phyloP scores from a whole-genome alignment of 352 stramenopile genomes.

The Phytophthora litchii region DNA sequence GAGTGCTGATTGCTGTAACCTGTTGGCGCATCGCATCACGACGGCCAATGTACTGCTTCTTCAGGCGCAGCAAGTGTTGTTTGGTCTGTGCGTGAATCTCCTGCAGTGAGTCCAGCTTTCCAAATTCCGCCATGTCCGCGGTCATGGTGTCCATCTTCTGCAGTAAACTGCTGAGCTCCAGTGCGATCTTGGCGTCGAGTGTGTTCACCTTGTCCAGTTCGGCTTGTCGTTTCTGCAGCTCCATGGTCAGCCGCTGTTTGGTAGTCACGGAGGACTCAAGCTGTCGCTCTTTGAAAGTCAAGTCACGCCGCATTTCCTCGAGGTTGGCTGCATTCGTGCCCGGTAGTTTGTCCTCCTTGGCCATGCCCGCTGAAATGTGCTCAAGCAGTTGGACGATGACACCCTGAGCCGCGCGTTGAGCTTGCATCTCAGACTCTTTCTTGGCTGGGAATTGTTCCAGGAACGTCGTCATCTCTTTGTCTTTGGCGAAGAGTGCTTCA shows the following conservation, averaged over 20 bases:
- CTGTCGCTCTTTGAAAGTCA: conserved; percentile 93
- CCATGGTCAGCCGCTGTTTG: conserved; percentile 84
- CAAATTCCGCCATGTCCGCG: conserved; percentile 88
- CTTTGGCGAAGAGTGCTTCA: conserved; percentile 87
- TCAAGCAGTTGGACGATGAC: conserved; percentile 92
- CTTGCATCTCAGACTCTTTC: conserved; percentile 64
- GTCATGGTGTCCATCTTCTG: conserved; percentile 90
- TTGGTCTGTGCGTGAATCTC: conserved; percentile 83
- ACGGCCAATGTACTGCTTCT: conserved; percentile 86
- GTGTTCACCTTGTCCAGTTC: conserved; percentile 93
- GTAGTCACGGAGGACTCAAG: conserved; percentile 91
- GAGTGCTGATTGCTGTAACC: conserved; percentile 57
- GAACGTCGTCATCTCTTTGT: conserved; percentile 93
- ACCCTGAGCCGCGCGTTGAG: conserved; percentile 60
- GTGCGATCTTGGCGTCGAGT: conserved; percentile 86
- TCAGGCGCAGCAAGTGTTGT: conserved; percentile 67
- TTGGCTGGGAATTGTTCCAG: conserved; percentile 84
- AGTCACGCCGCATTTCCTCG: conserved; percentile 89
- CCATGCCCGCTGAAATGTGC: conserved; percentile 82
- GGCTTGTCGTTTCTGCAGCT: conserved; percentile 86
- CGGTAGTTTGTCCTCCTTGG: conserved; percentile 80
- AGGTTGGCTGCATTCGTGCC: conserved; percentile 61
- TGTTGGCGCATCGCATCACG: conserved; percentile 89
- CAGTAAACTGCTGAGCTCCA: conserved; percentile 82
- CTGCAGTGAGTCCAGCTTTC: conserved; percentile 88